Conservation (phyloP, 148 eudicot species). For the Limonium bicolor region DNA sequence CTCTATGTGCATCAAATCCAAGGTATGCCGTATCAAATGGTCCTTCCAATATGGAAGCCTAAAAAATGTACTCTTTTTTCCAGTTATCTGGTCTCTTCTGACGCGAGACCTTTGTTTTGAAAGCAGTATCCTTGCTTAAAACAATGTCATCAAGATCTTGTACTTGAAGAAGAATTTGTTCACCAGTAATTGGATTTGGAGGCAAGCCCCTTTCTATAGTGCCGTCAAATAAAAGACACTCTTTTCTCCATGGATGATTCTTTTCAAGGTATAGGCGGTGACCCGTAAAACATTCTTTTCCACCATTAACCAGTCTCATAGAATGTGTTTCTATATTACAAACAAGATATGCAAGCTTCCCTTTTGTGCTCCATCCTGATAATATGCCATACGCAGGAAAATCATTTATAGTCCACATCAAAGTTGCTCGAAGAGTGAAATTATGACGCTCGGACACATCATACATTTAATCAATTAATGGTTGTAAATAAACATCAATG, state of each 20-base stretch:
- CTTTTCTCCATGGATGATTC: constrained; percentile 7
- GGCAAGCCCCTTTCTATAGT: background rate
- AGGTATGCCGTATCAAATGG: constrained; percentile 2
- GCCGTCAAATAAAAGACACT: constrained; percentile 3
- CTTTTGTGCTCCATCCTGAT: constrained; percentile 12
- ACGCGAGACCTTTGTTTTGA: background rate
- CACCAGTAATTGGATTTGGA: background rate
- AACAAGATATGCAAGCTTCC: background rate
- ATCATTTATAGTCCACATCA: constrained; percentile 20
- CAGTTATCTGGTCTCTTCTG: constrained; percentile 1
- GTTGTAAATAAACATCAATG: constrained; percentile 13
- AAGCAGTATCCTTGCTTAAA: background rate
- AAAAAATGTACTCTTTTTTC: constrained; percentile 4
- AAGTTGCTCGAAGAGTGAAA: constrained; percentile 2
- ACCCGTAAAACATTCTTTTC: constrained; percentile 2
- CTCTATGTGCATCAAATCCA: constrained; percentile 13
- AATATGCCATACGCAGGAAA: constrained; percentile 19
- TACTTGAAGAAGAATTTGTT: background rate
- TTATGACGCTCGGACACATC: constrained; percentile 6
- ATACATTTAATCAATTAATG: constrained; percentile 13
- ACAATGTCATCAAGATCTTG: constrained; percentile 5
- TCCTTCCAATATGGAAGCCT: constrained; percentile 6
- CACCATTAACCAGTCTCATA: background rate
- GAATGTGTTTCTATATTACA: background rate
- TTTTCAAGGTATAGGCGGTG: background rate